Base-by-base conservation (phyloP, 2,329 filamentous ascomycete genomes). In the Curvularia lunata region DNA sequence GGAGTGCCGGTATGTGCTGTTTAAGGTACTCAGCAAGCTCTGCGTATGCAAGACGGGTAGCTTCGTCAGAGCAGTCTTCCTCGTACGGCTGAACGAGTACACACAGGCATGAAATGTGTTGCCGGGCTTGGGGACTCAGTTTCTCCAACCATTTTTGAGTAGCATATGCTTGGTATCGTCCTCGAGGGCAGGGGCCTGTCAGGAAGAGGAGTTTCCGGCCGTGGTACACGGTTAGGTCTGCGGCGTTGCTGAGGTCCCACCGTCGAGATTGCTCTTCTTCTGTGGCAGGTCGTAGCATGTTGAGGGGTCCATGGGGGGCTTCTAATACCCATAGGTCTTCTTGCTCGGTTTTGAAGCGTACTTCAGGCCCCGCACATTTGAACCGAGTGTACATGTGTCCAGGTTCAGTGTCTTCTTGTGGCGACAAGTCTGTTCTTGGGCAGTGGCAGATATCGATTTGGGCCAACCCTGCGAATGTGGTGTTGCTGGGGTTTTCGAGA, bases 111-210 rank as follows among this genome's bases (percentile, higher is more conserved):
- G 63, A 64, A 12, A 75, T 48, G 9, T 67, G 49, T 18, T 52
- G n/a, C 12, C 68, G 61, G 25, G 65, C 69, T 9, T 48, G 32
- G 7, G 48, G n/a, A 28, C 43, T 56, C 10, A 72, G 51, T 1
- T 55, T 54, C 4, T 64, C 51, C n/a, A 75, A 61, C 59, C 66
- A 75, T 1, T 47, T 57, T 9, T 62, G 59, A 0, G 72, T 71
- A n/a, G 70, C 72, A 46, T 73, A 70, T 3, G 70, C 65, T 43
- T 75, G 72, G 38, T 75, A 75, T n/a, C 72, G 61, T 16, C 73
- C 73, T 18, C 73, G 61, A 1, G 72, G 70, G 52, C 70, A 74
- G 1, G 69, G 70, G 0, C 72, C 70, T 7, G 67, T 70, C 1
- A 74, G 47, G 25, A 74, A 64, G 8, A 71, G 56, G 19, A 75